A percentile compares a stretch with the other conserved stretches of the same genome.
phyloP scores from a whole-genome alignment of 305 asterid species.

The Fraxinus platypoda region DNA sequence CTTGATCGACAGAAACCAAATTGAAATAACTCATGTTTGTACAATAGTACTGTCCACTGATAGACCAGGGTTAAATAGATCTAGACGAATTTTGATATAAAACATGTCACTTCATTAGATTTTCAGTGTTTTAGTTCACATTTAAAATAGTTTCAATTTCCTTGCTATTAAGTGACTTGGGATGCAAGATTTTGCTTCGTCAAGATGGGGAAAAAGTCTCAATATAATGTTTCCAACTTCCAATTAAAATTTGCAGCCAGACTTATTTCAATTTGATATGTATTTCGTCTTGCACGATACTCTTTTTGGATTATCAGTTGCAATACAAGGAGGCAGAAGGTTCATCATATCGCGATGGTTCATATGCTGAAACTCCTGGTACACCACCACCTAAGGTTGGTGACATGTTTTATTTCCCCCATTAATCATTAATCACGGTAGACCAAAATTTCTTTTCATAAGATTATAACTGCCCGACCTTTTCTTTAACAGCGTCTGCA shows the following conservation, averaged over 20 bases:
- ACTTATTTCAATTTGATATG: constrained; percentile 1
- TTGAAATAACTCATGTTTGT: neutral
- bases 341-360: constrained; percentile 77
- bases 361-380: constrained; percentile 85
- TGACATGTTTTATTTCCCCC: neutral
- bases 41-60: neutral
- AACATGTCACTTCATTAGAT: neutral
- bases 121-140: neutral
- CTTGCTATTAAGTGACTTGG: neutral
- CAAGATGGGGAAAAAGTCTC: constrained; percentile 11
- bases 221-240: neutral
- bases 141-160: neutral
- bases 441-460: neutral
- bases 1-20: neutral
- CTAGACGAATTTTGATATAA: neutral
- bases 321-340: constrained; percentile 97
- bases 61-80: neutral
- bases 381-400: constrained; percentile 93
- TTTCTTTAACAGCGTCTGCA: constrained; percentile 54
- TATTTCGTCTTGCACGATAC: constrained; percentile 12
- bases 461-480: neutral
- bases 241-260: neutral
- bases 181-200: constrained; percentile 1
- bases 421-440: neutral
- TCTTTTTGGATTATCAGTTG: constrained; percentile 44